Conservation (phyloP, 75 land plant genomes). For the Cryptomeria japonica region DNA sequence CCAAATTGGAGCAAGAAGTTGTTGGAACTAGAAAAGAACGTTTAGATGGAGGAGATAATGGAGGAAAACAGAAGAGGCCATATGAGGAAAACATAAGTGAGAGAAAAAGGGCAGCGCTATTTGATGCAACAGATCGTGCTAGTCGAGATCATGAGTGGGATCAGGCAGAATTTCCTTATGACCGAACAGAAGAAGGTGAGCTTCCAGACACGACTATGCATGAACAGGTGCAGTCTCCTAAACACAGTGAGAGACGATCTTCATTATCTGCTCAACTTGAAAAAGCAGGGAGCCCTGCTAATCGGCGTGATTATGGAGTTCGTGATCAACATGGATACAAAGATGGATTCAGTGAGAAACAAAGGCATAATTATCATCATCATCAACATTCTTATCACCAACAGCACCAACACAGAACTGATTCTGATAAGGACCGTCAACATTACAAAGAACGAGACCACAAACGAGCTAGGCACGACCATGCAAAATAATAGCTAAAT, state of each 20-base stretch:
- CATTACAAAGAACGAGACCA: conserved; percentile 13
- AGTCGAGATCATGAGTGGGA: conserved; percentile 8
- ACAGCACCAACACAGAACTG: conserved; percentile 10
- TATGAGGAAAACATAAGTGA: conserved; percentile 10
- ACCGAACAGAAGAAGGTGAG: conserved; percentile 14
- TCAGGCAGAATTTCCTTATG: conserved; percentile 1
- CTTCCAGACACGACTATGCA: background rate
- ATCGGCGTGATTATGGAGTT: conserved; percentile 10
- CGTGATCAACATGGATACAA: conserved; percentile 17
- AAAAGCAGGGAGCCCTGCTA: conserved; percentile 6
- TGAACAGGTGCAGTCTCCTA: conserved; percentile 5
- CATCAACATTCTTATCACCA: conserved; percentile 11
- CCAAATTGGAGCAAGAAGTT: conserved; percentile 14
- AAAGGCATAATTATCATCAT: conserved; percentile 10
- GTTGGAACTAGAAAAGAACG: background rate
- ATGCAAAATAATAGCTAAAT: conserved; percentile 4
- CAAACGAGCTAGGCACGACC: conserved; percentile 10
- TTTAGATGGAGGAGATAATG: conserved; percentile 11
- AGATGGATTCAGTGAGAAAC: conserved; percentile 13
- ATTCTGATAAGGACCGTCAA: conserved; percentile 8
- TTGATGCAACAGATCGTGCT: conserved; percentile 6
- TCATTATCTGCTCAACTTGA: conserved; percentile 1
- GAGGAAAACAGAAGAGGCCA: background rate
- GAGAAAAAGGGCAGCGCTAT: conserved; percentile 2
- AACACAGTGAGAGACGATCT: conserved; percentile 3